Conservation (phyloP, 768 basidiomycete genomes). For the Gymnopilus dilepis region DNA sequence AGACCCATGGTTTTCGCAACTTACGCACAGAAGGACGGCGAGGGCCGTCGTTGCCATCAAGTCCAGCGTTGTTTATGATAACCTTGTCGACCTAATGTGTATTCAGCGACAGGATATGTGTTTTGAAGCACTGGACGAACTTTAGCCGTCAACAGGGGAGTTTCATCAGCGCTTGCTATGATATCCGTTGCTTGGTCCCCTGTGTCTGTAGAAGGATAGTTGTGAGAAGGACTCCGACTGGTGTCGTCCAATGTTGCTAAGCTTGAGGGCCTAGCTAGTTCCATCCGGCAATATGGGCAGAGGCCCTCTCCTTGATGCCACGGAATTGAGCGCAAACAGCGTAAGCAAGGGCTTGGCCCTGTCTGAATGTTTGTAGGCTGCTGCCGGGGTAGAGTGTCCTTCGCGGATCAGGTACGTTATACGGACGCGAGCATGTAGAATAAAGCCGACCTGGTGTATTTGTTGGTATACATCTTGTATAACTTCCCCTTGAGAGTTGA, state of each 20-base stretch:
- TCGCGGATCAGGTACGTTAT: background rate
- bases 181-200: background rate
- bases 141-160: background rate
- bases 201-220: background rate
- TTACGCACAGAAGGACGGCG: slow-evolving; percentile 17
- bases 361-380: background rate
- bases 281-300: slow-evolving; percentile 14
- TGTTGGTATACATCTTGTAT: background rate
- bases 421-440: background rate
- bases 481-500: slow-evolving; percentile 24
- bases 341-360: background rate
- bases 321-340: slow-evolving; percentile 10
- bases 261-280: background rate
- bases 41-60: slow-evolving; percentile 13
- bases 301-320: background rate
- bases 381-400: background rate
- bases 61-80: no score
- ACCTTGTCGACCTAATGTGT: no score
- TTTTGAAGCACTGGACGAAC: background rate
- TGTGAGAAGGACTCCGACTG: background rate
- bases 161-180: background rate
- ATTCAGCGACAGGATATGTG: no score
- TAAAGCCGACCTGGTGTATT: background rate
- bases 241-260: background rate
- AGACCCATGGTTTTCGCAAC: no score